Percentiles rank a stretch among this genome's conserved stretches.
phyloP scores from a whole-genome alignment of 208 protist species.

The Trypanosoma avium region DNA sequence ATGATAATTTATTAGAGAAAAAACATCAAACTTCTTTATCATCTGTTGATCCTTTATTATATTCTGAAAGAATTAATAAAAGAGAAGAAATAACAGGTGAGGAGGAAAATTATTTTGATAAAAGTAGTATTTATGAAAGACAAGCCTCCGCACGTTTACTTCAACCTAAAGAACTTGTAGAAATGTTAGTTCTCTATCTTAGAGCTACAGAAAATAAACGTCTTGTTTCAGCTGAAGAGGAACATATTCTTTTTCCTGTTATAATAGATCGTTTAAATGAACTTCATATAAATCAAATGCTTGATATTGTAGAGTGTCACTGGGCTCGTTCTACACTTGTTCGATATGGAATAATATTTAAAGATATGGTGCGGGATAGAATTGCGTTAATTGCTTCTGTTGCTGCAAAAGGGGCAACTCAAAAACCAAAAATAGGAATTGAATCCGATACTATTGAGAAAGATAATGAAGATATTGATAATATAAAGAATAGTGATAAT shows the following conservation, averaged over 20 bases:
- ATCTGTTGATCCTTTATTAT: too few species aligned
- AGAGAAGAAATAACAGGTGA: too few species aligned
- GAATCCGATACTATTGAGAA: not conserved
- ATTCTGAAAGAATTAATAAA: too few species aligned
- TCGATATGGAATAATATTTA: constrained; percentile 61
- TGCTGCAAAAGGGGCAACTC: constrained; percentile 22
- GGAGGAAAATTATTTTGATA: not conserved
- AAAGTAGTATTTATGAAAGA: constrained; percentile 8
- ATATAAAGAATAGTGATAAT: not conserved
- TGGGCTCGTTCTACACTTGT: constrained; percentile 70
- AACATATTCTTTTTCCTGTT: constrained; percentile 73
- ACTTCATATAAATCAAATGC: constrained; percentile 46
- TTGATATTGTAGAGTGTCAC: constrained; percentile 64
- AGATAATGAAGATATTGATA: not conserved
- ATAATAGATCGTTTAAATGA: constrained; percentile 51
- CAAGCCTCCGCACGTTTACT: constrained; percentile 24
- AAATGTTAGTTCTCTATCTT: constrained; percentile 44
- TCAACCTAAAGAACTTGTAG: constrained; percentile 28
- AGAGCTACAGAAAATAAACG: constrained; percentile 42
- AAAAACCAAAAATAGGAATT: not conserved
- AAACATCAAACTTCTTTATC: too few species aligned
- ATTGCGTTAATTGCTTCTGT: constrained; percentile 51
- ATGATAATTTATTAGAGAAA: not conserved
- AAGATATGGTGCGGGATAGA: constrained; percentile 65
- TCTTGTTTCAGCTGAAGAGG: constrained; percentile 61